These are phyloP conservation scores for Alternaria sp. DNA, from an alignment of 2,329 filamentous ascomycete species.

Conservation along the genomic window DNA sequence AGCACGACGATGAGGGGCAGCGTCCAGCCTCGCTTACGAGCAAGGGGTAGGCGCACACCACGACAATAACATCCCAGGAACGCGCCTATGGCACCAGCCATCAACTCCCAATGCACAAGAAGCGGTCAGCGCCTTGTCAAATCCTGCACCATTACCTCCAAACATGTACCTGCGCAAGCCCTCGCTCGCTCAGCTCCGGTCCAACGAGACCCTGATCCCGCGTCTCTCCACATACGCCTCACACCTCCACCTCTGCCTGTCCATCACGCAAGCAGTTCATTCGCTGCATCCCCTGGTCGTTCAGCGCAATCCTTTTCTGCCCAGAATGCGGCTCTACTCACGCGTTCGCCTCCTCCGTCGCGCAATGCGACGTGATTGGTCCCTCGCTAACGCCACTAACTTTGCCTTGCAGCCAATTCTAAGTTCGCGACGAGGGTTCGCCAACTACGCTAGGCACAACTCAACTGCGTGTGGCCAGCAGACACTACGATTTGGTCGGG, in stretches of 20 bases:
- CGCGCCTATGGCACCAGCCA: not conserved
- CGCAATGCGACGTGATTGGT: constrained; percentile 4
- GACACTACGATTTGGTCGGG: not conserved
- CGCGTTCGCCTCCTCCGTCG: not conserved
- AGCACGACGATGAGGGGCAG: not conserved
- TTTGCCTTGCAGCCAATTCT: constrained; percentile 14
- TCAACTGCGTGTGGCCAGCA: constrained; percentile 1
- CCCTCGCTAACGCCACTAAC: constrained; percentile 9
- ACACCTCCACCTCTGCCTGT: not conserved
- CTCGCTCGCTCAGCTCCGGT: not conserved
- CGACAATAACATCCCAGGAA: not conserved
- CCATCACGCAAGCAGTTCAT: not conserved
- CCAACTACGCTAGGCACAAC: not conserved
- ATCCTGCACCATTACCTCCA: not conserved
- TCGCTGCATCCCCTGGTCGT: not conserved
- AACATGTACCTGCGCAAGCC: constrained; percentile 1
- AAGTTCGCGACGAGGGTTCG: not conserved
- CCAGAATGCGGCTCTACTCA: constrained; percentile 1
- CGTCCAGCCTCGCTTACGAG: not conserved
- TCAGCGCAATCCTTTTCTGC: not conserved
- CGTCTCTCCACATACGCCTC: not conserved
- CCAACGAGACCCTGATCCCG: not conserved
- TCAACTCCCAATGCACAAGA: not conserved
- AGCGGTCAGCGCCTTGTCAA: not conserved
- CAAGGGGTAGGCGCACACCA: not conserved